These are phyloP conservation scores for Rickenella mellea DNA, from an alignment of 768 basidiomycete species.

Conservation along the genomic window DNA sequence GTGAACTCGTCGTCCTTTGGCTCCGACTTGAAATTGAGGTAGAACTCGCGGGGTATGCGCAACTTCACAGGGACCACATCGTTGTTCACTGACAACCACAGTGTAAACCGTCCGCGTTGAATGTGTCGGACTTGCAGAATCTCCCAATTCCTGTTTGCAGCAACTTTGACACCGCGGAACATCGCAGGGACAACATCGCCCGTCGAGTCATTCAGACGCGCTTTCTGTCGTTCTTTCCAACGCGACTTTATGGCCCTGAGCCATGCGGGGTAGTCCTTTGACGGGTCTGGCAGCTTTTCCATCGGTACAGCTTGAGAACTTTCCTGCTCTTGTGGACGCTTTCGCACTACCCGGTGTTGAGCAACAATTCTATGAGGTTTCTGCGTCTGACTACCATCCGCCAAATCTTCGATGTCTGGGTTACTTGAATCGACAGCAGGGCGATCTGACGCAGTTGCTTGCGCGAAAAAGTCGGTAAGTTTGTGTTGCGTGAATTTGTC, in stretches of 20 bases:
- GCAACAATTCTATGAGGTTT: slow-evolving; percentile 41
- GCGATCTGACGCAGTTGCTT: slow-evolving; percentile 22
- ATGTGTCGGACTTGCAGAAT: slow-evolving; percentile 79
- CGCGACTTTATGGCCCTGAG: slow-evolving; percentile 64
- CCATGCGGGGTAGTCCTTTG: slow-evolving; percentile 63
- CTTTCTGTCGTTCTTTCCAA: slow-evolving; percentile 60
- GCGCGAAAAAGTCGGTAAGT: slow-evolving; percentile 86
- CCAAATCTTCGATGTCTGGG: slow-evolving; percentile 59
- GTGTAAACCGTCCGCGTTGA: slow-evolving; percentile 63
- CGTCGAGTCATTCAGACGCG: slow-evolving; percentile 28
- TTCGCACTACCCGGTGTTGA: slow-evolving; percentile 34
- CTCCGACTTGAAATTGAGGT: slow-evolving; percentile 76
- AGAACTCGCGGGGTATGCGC: slow-evolving; percentile 86
- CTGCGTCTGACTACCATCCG: slow-evolving; percentile 7
- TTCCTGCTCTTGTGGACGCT: slow-evolving; percentile 22
- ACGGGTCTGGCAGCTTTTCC: slow-evolving; percentile 52
- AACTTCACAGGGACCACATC: slow-evolving; percentile 74
- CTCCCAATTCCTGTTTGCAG: slow-evolving; percentile 71
- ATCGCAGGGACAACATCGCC: slow-evolving; percentile 51
- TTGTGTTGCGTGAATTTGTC: slow-evolving; percentile 99
- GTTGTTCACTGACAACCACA: slow-evolving; percentile 82
- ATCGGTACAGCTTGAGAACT: no score
- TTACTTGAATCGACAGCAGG: slow-evolving; percentile 18
- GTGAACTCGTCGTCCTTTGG: slow-evolving; percentile 60
- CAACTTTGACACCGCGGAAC: slow-evolving; percentile 51